phyloP scores from a whole-genome alignment of 2,329 filamentous ascomycete genomes.

The Colletotrichum neosansevieriae region DNA sequence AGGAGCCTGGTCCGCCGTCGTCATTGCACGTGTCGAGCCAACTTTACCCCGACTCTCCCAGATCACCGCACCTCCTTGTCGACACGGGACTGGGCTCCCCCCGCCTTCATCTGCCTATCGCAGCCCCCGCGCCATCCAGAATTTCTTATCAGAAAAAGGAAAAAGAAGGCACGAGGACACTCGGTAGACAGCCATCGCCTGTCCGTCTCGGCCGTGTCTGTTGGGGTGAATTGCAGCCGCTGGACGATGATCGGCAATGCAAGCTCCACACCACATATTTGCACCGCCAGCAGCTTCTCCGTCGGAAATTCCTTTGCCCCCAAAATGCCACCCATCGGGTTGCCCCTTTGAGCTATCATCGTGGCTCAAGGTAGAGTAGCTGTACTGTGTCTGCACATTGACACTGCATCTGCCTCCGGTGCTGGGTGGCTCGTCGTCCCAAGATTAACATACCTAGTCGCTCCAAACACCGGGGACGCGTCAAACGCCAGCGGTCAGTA shows the following conservation, averaged over 20 bases:
- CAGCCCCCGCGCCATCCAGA: conserved; percentile 24
- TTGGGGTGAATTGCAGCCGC: conserved; percentile 7
- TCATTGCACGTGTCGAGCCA: conserved; percentile 34
- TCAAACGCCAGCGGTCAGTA: conserved; percentile 2
- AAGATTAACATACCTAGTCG: conserved; percentile 18
- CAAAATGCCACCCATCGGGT: conserved; percentile 9
- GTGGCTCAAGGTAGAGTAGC: not conserved
- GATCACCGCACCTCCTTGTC: conserved; percentile 29
- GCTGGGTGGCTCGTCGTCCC: conserved; percentile 16
- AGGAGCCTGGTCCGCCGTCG: not conserved
- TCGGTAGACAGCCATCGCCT: conserved; percentile 31
- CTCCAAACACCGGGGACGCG: conserved; percentile 1
- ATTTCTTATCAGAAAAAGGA: conserved; percentile 27
- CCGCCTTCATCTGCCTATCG: conserved; percentile 23
- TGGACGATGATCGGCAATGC: conserved; percentile 29
- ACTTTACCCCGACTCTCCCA: conserved; percentile 1
- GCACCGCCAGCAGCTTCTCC: not conserved
- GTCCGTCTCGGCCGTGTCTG: conserved; percentile 25
- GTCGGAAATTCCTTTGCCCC: conserved; percentile 21
- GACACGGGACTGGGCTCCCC: conserved; percentile 23
- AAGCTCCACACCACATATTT: conserved; percentile 10
- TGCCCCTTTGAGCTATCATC: conserved; percentile 12
- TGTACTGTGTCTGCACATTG: not conserved
- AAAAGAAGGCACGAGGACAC: conserved; percentile 29
- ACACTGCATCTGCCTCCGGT: conserved; percentile 4